Conservation (phyloP, 75 land plant species). For the Isoetes taiwanensis region DNA sequence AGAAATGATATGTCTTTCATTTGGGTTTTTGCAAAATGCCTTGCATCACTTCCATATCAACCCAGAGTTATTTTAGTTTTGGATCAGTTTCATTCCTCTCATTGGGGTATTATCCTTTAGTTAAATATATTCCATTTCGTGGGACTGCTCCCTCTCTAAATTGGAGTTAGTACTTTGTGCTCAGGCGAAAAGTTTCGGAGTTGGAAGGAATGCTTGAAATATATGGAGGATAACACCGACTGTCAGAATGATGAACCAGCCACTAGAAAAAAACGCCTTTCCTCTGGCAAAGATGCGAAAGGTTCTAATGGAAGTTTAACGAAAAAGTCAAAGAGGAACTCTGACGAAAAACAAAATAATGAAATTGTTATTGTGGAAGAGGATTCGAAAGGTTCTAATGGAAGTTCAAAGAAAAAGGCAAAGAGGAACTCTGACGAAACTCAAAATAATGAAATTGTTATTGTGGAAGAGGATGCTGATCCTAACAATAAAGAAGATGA, state of each 20-base stretch:
- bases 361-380: background rate
- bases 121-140: no score
- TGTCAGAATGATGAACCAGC: background rate
- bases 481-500: constrained; percentile 4
- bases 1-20: background rate
- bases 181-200: constrained; percentile 27
- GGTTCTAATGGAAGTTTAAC: background rate
- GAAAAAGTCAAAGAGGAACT: background rate
- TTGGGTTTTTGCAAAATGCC: background rate
- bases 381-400: background rate
- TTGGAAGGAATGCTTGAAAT: constrained; percentile 20
- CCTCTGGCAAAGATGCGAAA: background rate
- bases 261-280: background rate
- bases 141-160: no score
- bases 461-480: background rate
- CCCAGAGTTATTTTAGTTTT: background rate
- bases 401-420: background rate
- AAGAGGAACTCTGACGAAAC: no score
- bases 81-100: no score
- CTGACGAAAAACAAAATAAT: no score
- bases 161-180: no score
- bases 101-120: no score
- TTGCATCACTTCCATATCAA: background rate
- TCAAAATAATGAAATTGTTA: background rate
- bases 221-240: constrained; percentile 9